Base-by-base conservation (phyloP, 1,284 basidiomycete genomes). In the Apiotrichum gamsii region DNA sequence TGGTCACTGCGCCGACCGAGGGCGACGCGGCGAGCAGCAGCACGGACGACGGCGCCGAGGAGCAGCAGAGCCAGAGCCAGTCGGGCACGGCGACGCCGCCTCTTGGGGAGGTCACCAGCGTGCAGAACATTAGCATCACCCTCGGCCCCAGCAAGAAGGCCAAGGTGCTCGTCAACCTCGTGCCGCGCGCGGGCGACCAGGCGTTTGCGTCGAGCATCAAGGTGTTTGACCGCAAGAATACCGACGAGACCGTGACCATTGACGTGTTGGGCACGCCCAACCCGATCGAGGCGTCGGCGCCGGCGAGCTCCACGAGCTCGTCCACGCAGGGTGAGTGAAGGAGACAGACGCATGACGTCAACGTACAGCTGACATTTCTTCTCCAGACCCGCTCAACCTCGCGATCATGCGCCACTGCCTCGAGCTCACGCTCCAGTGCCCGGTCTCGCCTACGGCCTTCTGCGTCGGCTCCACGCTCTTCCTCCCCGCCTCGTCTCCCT, bases 391-490 rank as follows among this genome's bases (percentile, higher is more conserved):
- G 1, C 57, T 68, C n/a, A 63, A 70, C 43, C 52, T 65, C 18
- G 61, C 60, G 6, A 58, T 70, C 45, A 69, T 74, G 58, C 51
- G 51, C 18, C 62, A 68, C 47, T 72, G 69, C 34, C 64, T 74
- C 13, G 47, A 66, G 9, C 60, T 72, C 28, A 69, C 72, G 13
- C 53, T 63, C 15, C 50, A 62, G 28, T 72, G 71, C 38, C 58
- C 60, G 20, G 63, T 70, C 2, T 68, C 68, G 8, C 80, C 81
- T 3, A 85, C 85, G 0, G 94, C 93, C 0, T 99, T 97, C 70
- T 95, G 88, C 64, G 95, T 99, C 18, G 94, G 95, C 29, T 94
- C 88, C 59, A 80, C 90, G 29, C 74, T 97, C 39, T 82, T 85
- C 29, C 59, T 74, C 66, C 77, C 49, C 66, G 51, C 75, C 6